Evolutionary conservation across 805 yeast species (phyloP).

Genomic region (Myxozyma mucilagina): DNA sequence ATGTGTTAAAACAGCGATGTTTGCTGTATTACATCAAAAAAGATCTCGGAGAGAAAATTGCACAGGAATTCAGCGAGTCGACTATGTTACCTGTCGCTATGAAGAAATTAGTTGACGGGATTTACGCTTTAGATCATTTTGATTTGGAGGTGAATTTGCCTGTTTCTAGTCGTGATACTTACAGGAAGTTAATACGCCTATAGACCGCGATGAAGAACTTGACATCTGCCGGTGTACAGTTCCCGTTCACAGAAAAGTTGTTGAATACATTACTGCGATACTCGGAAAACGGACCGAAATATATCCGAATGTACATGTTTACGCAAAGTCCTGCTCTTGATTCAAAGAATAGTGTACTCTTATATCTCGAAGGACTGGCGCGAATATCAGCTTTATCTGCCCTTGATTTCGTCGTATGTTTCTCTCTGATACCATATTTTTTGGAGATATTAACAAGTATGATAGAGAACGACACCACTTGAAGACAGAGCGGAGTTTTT

Average conservation of each 20-base stretch:
- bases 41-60: slow-evolving; percentile 10
- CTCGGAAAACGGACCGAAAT: slow-evolving; percentile 17
- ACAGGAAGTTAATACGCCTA: neutral
- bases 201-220: slow-evolving; percentile 20
- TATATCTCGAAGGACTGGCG: slow-evolving; percentile 20
- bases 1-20: slow-evolving; percentile 24
- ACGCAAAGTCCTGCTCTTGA: slow-evolving; percentile 10
- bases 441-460: neutral
- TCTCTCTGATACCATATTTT: neutral
- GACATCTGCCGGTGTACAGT: slow-evolving; percentile 21
- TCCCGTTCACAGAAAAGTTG: slow-evolving; percentile 24
- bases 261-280: slow-evolving; percentile 11
- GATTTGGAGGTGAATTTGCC: slow-evolving; percentile 11
- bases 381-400: slow-evolving; percentile 19
- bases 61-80: slow-evolving; percentile 6
- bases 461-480: slow-evolving; percentile 13
- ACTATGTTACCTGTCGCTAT: slow-evolving; percentile 19
- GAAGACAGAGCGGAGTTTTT: slow-evolving; percentile 1
- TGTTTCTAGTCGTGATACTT: neutral
- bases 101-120: slow-evolving; percentile 18
- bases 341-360: neutral
- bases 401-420: slow-evolving; percentile 14
- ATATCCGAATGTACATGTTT: slow-evolving; percentile 14
- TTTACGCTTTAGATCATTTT: slow-evolving; percentile 23
- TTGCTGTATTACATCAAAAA: slow-evolving; percentile 20